Base-by-base conservation (phyloP, 83 land plant species). In the Larix sibirica region DNA sequence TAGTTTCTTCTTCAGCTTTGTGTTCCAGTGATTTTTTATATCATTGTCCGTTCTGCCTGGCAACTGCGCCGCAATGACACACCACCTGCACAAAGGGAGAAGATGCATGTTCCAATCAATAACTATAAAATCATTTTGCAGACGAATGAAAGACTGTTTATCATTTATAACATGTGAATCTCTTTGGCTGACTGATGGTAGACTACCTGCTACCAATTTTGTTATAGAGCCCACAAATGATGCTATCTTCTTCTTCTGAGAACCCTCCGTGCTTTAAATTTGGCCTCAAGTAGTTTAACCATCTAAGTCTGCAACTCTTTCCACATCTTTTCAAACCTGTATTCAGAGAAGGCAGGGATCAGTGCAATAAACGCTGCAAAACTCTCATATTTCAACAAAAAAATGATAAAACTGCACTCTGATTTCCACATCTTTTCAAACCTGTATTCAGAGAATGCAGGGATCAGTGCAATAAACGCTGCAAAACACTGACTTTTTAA, bases 21-120 rank as follows among this genome's bases (percentile, higher is more conserved):
- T 94, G 87, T 94, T 94, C 96, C 96, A 94, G 85, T 94, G 88
- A 71, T 94, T 94, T 82, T 94, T 94, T 12, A 94, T 90, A 21
- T 94, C 96, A 62, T 94, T 94, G 85, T 94, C 96, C 8, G 96
- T 94, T n/a, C 96, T 84, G 14, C 95, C 92, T 0, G 95, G 91
- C 54, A 92, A 77, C 77, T 90, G 90, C 17, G 83, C 87, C 1
- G 92, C 92, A 12, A 92, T 90, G 77, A 87, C 26, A 26, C 91
- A 90, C 93, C 93, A 90, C 62, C 92, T 92, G 82, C 17, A 75
- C 3, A 10, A 28, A 71, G 47, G 47, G 7, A 42, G 47, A 42
- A 42, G 6, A 42, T 5, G 5, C 47, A 42, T 42, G 47, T 42
- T 42, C 47, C 8, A 42, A 42, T 6, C 47, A 5, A 42, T 42